These are phyloP conservation scores for Pichia cabralensis DNA, from an alignment of 805 yeast species.

Conservation along the genomic window DNA sequence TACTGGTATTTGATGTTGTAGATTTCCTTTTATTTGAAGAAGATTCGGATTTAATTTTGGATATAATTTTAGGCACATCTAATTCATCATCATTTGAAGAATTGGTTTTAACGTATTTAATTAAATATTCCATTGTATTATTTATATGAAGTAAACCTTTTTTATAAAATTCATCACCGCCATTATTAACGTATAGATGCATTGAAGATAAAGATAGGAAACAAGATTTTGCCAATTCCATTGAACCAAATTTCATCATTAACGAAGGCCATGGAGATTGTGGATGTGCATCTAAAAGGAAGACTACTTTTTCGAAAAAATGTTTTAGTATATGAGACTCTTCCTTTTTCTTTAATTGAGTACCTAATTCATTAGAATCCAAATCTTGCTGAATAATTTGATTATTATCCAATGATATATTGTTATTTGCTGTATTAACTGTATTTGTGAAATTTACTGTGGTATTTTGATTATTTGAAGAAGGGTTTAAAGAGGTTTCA, in stretches of 20 bases:
- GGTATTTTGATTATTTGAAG: no score
- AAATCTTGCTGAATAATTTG: no score
- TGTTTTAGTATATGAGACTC: conserved; percentile 48
- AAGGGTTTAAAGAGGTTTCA: no score
- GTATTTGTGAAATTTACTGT: no score
- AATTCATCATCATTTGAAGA: conserved; percentile 11
- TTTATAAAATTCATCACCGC: conserved; percentile 40
- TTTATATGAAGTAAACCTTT: conserved; percentile 46
- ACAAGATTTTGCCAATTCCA: conserved; percentile 48
- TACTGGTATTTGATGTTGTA: no score
- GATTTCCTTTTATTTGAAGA: no score
- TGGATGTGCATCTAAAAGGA: conserved; percentile 49
- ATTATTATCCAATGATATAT: no score
- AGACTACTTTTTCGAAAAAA: conserved; percentile 43
- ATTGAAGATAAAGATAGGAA: conserved; percentile 47
- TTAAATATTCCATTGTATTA: conserved; percentile 45
- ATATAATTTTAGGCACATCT: conserved; percentile 28
- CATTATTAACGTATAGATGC: conserved; percentile 46
- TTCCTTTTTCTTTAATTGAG: conserved; percentile 21
- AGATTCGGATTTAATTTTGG: conserved; percentile 29
- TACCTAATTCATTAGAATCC: conserved; percentile 20
- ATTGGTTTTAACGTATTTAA: conserved; percentile 30
- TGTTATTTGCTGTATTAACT: no score
- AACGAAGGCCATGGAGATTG: conserved; percentile 53
- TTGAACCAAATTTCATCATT: conserved; percentile 46